Conservation (phyloP, 2,329 filamentous ascomycete genomes). For the Daldinia eschscholtzii region DNA sequence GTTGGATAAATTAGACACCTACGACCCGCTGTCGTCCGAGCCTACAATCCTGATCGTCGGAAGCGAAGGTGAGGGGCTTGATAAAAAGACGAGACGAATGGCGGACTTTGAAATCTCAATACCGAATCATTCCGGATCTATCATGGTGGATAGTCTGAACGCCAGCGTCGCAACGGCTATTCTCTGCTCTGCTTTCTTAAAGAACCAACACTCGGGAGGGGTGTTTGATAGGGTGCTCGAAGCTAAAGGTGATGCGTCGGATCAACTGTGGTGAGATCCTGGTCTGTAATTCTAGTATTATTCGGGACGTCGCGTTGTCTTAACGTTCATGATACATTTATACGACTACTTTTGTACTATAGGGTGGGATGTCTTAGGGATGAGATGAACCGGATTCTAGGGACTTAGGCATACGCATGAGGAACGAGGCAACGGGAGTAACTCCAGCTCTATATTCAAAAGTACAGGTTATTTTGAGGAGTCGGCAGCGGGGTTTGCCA, state of each 20-base stretch:
- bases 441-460: not conserved
- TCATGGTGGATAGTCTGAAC: slow-evolving; percentile 87
- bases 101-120: slow-evolving; percentile 78
- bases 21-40: slow-evolving; percentile 66
- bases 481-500: not conserved
- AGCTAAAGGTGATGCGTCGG: slow-evolving; percentile 33
- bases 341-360: slow-evolving; percentile 29
- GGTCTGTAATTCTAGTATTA: not conserved
- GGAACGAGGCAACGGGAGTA: slow-evolving; percentile 1
- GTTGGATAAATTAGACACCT: slow-evolving; percentile 61
- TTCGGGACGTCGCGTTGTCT: slow-evolving; percentile 8
- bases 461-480: not conserved
- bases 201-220: slow-evolving; percentile 50
- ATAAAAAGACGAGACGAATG: slow-evolving; percentile 71
- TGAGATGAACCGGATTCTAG: not conserved
- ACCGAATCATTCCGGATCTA: slow-evolving; percentile 64
- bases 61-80: slow-evolving; percentile 81
- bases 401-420: not conserved
- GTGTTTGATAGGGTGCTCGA: slow-evolving; percentile 44
- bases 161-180: slow-evolving; percentile 89
- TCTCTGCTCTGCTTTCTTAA: slow-evolving; percentile 77
- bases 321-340: slow-evolving; percentile 14
- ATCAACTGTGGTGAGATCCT: slow-evolving; percentile 43
- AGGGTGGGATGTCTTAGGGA: slow-evolving; percentile 8
- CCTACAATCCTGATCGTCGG: slow-evolving; percentile 87